Evolutionary conservation across 2,329 filamentous ascomycete genomes (phyloP).

Genomic region (Ophiostoma australiae): DNA sequence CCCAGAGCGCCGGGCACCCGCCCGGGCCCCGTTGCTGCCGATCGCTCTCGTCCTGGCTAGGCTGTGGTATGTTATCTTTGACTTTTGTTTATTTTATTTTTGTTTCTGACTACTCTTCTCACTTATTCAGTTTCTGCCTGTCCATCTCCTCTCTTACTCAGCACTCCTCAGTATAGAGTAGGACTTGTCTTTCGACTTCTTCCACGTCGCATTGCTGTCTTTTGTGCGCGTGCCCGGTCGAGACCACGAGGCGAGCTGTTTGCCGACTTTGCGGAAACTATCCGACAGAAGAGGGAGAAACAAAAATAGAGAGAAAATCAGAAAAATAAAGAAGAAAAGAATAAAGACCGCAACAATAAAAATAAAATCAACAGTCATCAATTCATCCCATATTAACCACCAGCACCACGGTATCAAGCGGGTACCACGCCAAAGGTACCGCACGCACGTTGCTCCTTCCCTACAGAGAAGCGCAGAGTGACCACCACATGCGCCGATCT

Average conservation of each 20-base stretch:
- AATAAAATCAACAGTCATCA: background rate
- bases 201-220: background rate
- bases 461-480: background rate
- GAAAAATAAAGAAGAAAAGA: background rate
- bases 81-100: background rate
- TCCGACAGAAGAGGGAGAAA: background rate
- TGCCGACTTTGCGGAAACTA: background rate
- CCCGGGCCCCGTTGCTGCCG: background rate
- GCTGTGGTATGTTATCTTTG: background rate
- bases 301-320: background rate
- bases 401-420: background rate
- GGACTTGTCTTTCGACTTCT: background rate
- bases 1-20: background rate
- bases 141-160: too few relatives aligned
- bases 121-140: too few relatives aligned
- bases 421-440: background rate
- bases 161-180: too few relatives aligned
- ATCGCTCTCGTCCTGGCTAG: constrained; percentile 1
- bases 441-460: background rate
- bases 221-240: background rate
- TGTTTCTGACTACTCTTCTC: too few relatives aligned
- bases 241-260: constrained; percentile 3
- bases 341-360: background rate
- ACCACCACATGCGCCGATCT: background rate
- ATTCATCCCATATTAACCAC: background rate